Conservation (phyloP, 2,329 filamentous ascomycete species). For the Verticillium dahliae region DNA sequence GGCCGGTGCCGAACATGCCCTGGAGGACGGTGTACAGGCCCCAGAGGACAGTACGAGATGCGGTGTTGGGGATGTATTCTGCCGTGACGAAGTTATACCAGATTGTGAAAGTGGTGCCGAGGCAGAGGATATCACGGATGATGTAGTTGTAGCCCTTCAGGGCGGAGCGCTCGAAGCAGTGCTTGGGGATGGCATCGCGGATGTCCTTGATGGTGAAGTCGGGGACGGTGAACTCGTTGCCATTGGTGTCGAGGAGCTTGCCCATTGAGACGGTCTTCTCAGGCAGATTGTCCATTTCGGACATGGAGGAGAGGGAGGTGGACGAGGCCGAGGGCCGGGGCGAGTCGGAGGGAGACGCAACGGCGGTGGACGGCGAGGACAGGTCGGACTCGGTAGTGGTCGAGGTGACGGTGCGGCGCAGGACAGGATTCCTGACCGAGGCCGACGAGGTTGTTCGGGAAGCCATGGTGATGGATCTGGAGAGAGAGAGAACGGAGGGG, state of each 20-base stretch:
- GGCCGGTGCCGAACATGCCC: slow-evolving; percentile 85
- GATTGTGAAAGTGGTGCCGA: slow-evolving; percentile 74
- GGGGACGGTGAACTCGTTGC: slow-evolving; percentile 88
- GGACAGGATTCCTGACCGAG: slow-evolving; percentile 32
- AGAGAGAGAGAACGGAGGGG: too few relatives aligned
- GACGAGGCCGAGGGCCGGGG: slow-evolving; percentile 65
- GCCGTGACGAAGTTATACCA: slow-evolving; percentile 89
- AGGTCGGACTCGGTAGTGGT: slow-evolving; percentile 31
- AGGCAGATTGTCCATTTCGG: slow-evolving; percentile 54
- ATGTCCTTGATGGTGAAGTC: slow-evolving; percentile 98
- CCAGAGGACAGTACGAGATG: slow-evolving; percentile 60
- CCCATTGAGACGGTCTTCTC: slow-evolving; percentile 41
- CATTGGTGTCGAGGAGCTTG: slow-evolving; percentile 82
- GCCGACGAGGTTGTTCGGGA: slow-evolving; percentile 34
- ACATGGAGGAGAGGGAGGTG: slow-evolving; percentile 87
- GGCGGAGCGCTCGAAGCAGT: slow-evolving; percentile 89
- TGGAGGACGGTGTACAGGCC: slow-evolving; percentile 69
- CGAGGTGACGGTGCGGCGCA: slow-evolving; percentile 40
- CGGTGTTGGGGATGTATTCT: slow-evolving; percentile 66
- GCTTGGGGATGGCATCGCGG: slow-evolving; percentile 91
- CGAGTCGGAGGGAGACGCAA: slow-evolving; percentile 52
- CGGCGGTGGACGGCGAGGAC: slow-evolving; percentile 47
- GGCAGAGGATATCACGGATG: slow-evolving; percentile 65
- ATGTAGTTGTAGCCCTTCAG: slow-evolving; percentile 74
- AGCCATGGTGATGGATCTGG: slow-evolving; percentile 32